Base-by-base conservation (phyloP, 495 filamentous ascomycete genomes). In the Neurospora tetraspora region DNA sequence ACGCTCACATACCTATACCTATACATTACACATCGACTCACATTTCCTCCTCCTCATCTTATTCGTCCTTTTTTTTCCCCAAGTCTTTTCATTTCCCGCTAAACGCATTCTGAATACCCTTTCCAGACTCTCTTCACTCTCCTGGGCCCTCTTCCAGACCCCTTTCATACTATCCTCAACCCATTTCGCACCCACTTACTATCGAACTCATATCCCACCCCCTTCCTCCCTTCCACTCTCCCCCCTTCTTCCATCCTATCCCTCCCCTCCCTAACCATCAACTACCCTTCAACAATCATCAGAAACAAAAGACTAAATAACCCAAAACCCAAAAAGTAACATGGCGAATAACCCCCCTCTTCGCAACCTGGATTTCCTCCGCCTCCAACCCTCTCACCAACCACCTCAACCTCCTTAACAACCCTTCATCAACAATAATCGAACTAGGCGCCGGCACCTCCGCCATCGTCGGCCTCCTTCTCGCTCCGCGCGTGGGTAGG, bases 381-480 rank as follows among this genome's bases (percentile, higher is more conserved):
- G 76, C 84, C n/a, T 77, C 79, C 37, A 94, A 94, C 79, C 78
- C 88, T 0, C 87, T 98, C 53, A 92, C 90, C 83, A 77, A 80
- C 3, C 75, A 85, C 71, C 80, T 80, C n/a, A 71, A 91, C 53
- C 84, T 96, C 20, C 2, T 31, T 2, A 59, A 27, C 79, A 23
- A 11, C 42, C 68, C 83, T 1, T 76, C 83, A 8, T 90, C 92
- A 18, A 83, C 82, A 16, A 85, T 59, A 14, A 80, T 96, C 71
- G 95, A 99, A 77, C 88, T 99, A 4, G 96, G 96, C 39, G 93
- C 91, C 77, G 96, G 96, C 71, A 91, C 95, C 74, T 92, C 94
- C 10, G 91, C 89, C 53, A 84, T 98, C 12, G 85, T 93, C 53
- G 92, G 89, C 16, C 81, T 94, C 45, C 76, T 88, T 3, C 79